A percentile compares a stretch with the other conserved stretches of the same genome.
Evolutionary conservation across 169 alveolate species (phyloP).

Genomic region (Miamiensis avidus): DNA sequence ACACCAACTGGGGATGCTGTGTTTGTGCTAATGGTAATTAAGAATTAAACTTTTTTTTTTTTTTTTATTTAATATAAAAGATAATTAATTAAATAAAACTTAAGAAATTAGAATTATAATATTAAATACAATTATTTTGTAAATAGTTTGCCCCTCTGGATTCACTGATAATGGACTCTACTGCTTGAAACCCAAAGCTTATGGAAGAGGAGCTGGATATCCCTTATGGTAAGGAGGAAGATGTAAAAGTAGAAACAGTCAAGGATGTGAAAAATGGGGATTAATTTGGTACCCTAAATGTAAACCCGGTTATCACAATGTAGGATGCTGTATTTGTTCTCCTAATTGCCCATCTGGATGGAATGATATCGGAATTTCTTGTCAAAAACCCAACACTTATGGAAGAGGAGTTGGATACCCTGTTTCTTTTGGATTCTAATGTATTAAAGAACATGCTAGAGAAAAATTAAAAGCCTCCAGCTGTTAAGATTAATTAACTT

Average conservation of each 20-base stretch:
- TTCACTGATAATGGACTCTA: constrained; percentile 39
- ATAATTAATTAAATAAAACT: no score
- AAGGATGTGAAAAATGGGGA: no score
- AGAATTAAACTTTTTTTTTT: no score
- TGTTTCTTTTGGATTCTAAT: no score
- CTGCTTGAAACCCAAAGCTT: constrained; percentile 45
- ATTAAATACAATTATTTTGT: no score
- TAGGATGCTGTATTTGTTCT: no score
- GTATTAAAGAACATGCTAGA: no score
- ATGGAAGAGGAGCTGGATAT: constrained; percentile 55
- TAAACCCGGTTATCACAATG: constrained; percentile 28
- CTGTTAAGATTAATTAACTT: no score
- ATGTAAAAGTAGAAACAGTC: constrained; percentile 7
- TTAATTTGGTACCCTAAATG: constrained; percentile 47
- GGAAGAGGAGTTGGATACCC: no score
- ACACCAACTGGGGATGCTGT: constrained; percentile 39
- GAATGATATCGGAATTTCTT: constrained; percentile 46
- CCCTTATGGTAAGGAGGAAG: constrained; percentile 11
- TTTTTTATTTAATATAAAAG: no score
- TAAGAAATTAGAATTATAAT: no score
- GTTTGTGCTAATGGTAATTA: constrained; percentile 40
- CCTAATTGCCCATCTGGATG: constrained; percentile 23
- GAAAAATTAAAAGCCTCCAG: no score
- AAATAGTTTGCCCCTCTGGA: constrained; percentile 38
- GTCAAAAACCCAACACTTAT: constrained; percentile 25